Evolutionary conservation across 2,329 filamentous ascomycete species (phyloP).

Genomic region (Talaromyces rugulosus): DNA sequence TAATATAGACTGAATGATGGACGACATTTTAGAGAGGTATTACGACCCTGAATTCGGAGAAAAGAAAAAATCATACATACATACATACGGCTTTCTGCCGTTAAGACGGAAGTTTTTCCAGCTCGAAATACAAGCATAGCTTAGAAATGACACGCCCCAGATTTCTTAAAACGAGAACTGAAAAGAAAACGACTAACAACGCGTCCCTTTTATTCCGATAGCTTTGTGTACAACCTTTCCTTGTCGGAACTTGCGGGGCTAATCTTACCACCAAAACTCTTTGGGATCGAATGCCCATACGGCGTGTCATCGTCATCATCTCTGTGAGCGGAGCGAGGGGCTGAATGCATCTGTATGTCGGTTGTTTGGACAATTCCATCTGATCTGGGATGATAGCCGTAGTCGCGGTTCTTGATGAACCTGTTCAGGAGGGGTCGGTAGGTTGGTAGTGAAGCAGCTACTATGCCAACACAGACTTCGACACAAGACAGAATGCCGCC

Average conservation of each 20-base stretch:
- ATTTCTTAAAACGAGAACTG: no score
- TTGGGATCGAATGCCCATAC: neutral
- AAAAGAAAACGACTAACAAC: neutral
- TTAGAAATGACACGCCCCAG: no score
- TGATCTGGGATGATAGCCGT: neutral
- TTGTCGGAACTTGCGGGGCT: neutral
- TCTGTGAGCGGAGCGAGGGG: neutral
- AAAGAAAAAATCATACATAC: no score
- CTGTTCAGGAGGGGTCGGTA: neutral
- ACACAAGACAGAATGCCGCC: neutral
- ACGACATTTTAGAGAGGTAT: no score
- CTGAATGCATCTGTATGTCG: neutral
- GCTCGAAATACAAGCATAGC: no score
- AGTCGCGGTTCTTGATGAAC: neutral
- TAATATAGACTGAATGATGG: no score
- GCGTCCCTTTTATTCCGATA: neutral
- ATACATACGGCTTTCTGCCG: no score
- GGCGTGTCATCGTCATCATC: neutral
- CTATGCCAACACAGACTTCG: neutral
- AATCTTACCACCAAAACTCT: neutral
- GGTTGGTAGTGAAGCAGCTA: neutral
- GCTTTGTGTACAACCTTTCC: neutral
- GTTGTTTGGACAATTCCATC: neutral
- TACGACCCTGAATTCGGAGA: no score
- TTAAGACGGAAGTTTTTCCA: no score